Base-by-base conservation (phyloP, 169 alveolate species). In the Eimeria maxima region DNA sequence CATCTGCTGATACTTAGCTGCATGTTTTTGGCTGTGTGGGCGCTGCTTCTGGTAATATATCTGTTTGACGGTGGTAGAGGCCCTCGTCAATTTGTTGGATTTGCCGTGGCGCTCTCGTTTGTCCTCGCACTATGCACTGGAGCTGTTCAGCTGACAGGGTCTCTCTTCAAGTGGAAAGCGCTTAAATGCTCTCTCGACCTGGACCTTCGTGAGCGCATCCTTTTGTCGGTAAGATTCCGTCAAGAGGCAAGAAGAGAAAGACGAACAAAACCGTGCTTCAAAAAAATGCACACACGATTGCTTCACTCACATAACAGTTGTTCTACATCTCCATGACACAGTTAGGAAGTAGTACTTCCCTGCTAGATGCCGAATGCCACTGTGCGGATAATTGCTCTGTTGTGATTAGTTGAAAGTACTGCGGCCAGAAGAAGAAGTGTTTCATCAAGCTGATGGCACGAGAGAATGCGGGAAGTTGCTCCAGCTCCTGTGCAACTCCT, bases 161-260 rank as follows among this genome's bases (percentile, higher is more conserved):
- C 92, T 57, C 78, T 84, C 47, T 84, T 84, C 73, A 84, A 84
- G 76, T 84, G 92, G 92, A 84, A 69, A 50, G 73, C 92, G 29
- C 78, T 84, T n/a, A 84, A 84, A 29, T 84, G 45, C 38, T 45
- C 92, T 42, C 44, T 84, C n/a, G 92, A 84, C 38, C 63, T 57
- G 24, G 92, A 84, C 76, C 73, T 84, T 16, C 92, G 74, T 22
- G 76, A 84, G 78, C 76, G 63, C 38, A 29, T 84, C 29, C 20
- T 84, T 38, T 24, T 78, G 3, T 50, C 92, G 76, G 92, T 84
- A 55, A 84, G 92, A n/a, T 18, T 22, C 55, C 29, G 7, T n/a
- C 57, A 73, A 73, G n/a, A 73, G n/a, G 84, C 57, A 0, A 10
- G 42, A 33, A 33, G 84, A 18, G 53, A 73, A 38, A 14, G 8